A percentile compares a stretch with the other conserved stretches of the same genome.
Conservation (phyloP, 768 basidiomycete genomes). For the Omphalotus guepiniiformis region DNA sequence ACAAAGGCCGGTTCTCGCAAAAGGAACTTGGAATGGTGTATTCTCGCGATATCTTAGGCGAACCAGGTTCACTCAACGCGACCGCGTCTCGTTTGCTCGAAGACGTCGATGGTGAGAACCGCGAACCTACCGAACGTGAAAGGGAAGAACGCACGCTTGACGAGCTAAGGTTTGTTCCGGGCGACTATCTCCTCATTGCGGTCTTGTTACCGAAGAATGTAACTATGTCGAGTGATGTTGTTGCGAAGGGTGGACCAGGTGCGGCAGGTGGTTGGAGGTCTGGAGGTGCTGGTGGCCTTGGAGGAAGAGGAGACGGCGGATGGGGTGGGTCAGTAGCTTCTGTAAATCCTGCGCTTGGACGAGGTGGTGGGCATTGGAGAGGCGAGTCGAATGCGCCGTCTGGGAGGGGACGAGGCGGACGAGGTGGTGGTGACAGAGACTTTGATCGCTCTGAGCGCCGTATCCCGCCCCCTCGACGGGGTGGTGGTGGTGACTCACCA, state of each 20-base stretch:
- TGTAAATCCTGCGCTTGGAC: constrained; percentile 32
- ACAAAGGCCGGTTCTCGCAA: constrained; percentile 65
- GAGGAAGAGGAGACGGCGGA: constrained; percentile 31
- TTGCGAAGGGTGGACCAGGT: constrained; percentile 42
- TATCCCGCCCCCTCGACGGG: constrained; percentile 45
- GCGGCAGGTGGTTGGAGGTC: constrained; percentile 31
- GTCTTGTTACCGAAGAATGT: constrained; percentile 71
- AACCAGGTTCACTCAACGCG: constrained; percentile 57
- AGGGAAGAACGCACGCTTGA: constrained; percentile 71
- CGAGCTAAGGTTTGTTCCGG: constrained; percentile 74
- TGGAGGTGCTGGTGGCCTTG: constrained; percentile 28
- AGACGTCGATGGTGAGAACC: constrained; percentile 33
- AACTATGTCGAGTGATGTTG: constrained; percentile 44
- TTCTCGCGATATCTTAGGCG: constrained; percentile 81
- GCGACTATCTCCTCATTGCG: constrained; percentile 74
- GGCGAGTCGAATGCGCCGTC: constrained; percentile 57
- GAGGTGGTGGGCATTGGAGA: constrained; percentile 72
- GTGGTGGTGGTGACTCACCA: constrained; percentile 42
- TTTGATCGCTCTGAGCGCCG: constrained; percentile 38
- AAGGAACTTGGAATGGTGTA: constrained; percentile 83
- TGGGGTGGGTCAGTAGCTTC: too few relatives aligned
- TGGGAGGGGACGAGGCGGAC: constrained; percentile 38
- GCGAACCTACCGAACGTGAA: constrained; percentile 41
- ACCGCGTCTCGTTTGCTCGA: constrained; percentile 60
- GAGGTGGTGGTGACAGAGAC: constrained; percentile 30